Conservation (phyloP, 495 filamentous ascomycete species). For the Cryomyces minteri region DNA sequence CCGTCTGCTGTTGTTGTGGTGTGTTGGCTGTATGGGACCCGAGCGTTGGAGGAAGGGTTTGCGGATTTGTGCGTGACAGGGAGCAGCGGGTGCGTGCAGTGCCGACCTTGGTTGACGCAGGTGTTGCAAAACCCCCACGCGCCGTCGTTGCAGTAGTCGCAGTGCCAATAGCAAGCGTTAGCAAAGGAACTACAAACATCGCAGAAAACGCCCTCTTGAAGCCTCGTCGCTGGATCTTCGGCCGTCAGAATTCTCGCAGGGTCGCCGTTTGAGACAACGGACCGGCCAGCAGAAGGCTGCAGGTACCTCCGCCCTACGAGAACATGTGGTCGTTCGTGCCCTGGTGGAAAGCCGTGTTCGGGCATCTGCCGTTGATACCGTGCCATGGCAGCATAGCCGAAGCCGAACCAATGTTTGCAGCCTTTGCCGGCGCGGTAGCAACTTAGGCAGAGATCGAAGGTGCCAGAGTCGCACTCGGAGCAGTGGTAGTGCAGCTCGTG, state of each 20-base stretch:
- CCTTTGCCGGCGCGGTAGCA: slow-evolving; percentile 62
- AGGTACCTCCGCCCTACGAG: slow-evolving; percentile 48
- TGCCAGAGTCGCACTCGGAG: slow-evolving; percentile 41
- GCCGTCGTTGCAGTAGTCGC: slow-evolving; percentile 65
- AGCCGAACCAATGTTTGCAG: slow-evolving; percentile 65
- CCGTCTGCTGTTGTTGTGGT: slow-evolving; percentile 8
- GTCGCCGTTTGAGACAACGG: slow-evolving; percentile 9
- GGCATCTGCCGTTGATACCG: slow-evolving; percentile 32
- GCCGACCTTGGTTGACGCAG: slow-evolving; percentile 59
- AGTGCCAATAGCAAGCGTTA: slow-evolving; percentile 72
- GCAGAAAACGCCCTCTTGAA: slow-evolving; percentile 76
- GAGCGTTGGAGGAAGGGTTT: slow-evolving; percentile 10
- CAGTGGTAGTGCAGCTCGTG: slow-evolving; percentile 74
- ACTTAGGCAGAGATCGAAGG: slow-evolving; percentile 55
- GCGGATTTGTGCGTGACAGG: slow-evolving; percentile 33
- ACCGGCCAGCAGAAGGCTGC: slow-evolving; percentile 25
- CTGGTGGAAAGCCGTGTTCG: slow-evolving; percentile 23
- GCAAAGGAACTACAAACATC: slow-evolving; percentile 48
- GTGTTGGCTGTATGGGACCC: neutral
- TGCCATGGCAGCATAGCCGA: slow-evolving; percentile 41
- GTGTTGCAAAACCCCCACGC: slow-evolving; percentile 81
- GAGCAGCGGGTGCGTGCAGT: slow-evolving; percentile 61
- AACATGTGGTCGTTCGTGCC: slow-evolving; percentile 37
- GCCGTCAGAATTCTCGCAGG: slow-evolving; percentile 27
- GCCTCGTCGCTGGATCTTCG: slow-evolving; percentile 42